Evolutionary conservation across 495 filamentous ascomycete species (phyloP), one percentile per base, ranked within the genome.

Genomic region (Aspergillus diversus): DNA sequence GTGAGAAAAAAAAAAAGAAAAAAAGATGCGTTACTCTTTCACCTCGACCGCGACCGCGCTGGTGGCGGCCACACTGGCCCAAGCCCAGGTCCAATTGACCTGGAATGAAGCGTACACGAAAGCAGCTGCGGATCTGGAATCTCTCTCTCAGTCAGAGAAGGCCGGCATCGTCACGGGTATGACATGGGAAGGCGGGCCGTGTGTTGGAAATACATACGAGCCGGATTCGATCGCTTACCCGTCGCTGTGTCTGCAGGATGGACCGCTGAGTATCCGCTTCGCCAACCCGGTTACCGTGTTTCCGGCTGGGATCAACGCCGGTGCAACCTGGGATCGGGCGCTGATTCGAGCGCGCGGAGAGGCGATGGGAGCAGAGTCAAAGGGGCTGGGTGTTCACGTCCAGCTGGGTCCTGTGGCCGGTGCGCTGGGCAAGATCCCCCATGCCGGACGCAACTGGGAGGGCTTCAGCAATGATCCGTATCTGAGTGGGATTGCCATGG

Each of bases 131-230:
- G 59, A 61, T 12, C 59, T 61, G n/a, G 1, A 35, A 6, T 7
- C 55, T 5, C 76, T 96, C 64, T 93, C 89, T 0, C 73, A 93
- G 37, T 73, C 87, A 21, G 92, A 96, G 79, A 96, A 94, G 77
- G 86, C 92, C 70, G 92, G 93, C 68, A 72, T 96, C 60, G 93
- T 90, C 2, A 94, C 91, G 0, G 92, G 92, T 66, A 92, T 90
- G 2, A 93, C 90, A 0, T 91, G 92, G 68, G 81, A 81, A 61
- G 80, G 80, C 9, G 89, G 88, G 50, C 81, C 84, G 60, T 93
- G 91, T 68, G 92, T 96, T 8, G 92, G 92, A 27, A 84, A 94
- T 55, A 81, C 77, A 43, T 91, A 91, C 4, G 70, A 86, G 5
- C 70, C 80, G 9, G 72, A 72, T 16, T 69, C 71, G 13, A 65